A percentile compares a stretch with the other conserved stretches of the same genome.
phyloP scores from a whole-genome alignment of 352 stramenopile species.

The Pythium aquatile region DNA sequence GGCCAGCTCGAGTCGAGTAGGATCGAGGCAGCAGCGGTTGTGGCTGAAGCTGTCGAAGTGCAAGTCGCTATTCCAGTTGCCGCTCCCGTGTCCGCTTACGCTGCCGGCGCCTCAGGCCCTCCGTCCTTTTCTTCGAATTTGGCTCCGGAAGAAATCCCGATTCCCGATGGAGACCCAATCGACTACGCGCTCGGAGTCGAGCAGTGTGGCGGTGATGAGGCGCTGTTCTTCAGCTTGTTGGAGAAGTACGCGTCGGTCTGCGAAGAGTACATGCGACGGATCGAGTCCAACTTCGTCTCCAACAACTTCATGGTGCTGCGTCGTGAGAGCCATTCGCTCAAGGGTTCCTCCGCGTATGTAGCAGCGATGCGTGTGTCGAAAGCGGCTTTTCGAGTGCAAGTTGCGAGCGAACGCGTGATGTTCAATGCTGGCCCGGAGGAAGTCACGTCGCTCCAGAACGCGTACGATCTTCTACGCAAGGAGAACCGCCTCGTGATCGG shows the following conservation, averaged over 20 bases:
- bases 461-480: conserved; percentile 30
- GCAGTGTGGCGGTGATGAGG: conserved; percentile 80
- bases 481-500: conserved; percentile 74
- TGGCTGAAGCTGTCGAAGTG: not conserved
- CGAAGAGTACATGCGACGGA: conserved; percentile 75
- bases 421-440: conserved; percentile 35
- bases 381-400: conserved; percentile 73
- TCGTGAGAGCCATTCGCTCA: conserved; percentile 82
- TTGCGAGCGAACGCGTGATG: conserved; percentile 79
- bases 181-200: conserved; percentile 80
- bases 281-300: conserved; percentile 55
- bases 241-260: conserved; percentile 76
- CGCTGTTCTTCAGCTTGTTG: conserved; percentile 76
- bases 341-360: conserved; percentile 85
- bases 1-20: conserved; percentile 1
- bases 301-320: conserved; percentile 64
- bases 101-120: conserved; percentile 32
- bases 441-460: conserved; percentile 36
- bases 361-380: conserved; percentile 83
- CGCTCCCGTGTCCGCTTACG: not conserved
- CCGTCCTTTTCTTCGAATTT: conserved; percentile 49
- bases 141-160: conserved; percentile 62
- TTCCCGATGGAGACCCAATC: conserved; percentile 75
- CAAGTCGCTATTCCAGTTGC: conserved; percentile 1
- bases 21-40: not conserved